These are phyloP conservation scores for Populus simonii DNA, from an alignment of 345 rosid species.

Conservation along the genomic window DNA sequence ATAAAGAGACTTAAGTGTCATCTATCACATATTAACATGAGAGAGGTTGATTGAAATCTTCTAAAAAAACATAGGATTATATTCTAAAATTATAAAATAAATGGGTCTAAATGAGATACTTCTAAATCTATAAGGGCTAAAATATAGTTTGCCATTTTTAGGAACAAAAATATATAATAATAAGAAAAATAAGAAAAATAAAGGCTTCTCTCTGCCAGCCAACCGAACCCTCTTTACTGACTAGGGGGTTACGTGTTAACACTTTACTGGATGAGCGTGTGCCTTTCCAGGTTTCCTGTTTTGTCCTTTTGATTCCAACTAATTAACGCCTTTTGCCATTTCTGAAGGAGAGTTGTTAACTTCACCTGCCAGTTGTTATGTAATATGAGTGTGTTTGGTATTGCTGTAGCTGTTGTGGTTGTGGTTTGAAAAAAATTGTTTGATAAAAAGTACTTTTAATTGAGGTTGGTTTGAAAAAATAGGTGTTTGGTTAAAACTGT, in stretches of 20 bases:
- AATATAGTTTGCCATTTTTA: background rate
- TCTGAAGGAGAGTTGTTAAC: background rate
- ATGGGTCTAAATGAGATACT: background rate
- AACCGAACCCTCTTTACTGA: conserved; percentile 27
- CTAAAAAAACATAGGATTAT: background rate
- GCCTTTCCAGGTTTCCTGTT: background rate
- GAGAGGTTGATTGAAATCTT: background rate
- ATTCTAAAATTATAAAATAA: no score
- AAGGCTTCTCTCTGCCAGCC: conserved; percentile 26
- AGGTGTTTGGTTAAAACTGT: no score
- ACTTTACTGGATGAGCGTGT: conserved; percentile 10
- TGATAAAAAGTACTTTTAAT: no score
- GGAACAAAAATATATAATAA: background rate
- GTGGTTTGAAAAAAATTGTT: no score
- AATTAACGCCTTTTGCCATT: conserved; percentile 13
- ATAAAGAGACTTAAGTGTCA: background rate
- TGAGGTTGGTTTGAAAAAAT: no score
- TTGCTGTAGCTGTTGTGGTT: no score
- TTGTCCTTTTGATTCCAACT: background rate
- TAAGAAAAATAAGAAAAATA: background rate
- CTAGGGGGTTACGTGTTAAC: conserved; percentile 20
- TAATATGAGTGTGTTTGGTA: no score
- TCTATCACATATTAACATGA: no score
- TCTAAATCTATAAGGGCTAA: background rate
- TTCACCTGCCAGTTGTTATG: conserved; percentile 1